A percentile compares a stretch with the other conserved stretches of the same genome.
Conservation (phyloP, 2,329 filamentous ascomycete species). For the Colletotrichum sp. region DNA sequence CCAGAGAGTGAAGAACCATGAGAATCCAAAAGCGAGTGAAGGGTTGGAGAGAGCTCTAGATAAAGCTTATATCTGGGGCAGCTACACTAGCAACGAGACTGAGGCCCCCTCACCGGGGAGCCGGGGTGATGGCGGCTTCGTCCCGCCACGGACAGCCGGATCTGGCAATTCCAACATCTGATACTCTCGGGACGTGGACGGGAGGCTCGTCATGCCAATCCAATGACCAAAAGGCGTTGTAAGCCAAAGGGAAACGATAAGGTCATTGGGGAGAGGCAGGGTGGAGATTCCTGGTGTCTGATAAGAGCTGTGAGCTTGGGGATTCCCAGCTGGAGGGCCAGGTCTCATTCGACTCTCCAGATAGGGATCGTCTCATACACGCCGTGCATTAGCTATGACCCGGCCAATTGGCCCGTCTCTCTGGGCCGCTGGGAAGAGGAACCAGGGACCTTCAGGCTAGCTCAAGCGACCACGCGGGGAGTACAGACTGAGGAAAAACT, state of each 20-base stretch:
- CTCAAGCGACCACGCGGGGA: background rate
- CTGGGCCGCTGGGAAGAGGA: background rate
- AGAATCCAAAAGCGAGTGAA: background rate
- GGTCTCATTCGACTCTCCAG: background rate
- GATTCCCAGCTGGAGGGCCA: background rate
- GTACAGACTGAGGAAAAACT: background rate
- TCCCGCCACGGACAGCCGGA: background rate
- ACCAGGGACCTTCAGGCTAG: background rate
- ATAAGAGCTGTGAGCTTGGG: conserved; percentile 1
- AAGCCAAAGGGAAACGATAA: background rate
- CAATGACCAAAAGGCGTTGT: conserved; percentile 3
- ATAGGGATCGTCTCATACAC: conserved; percentile 4
- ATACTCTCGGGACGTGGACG: background rate
- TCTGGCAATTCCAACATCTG: background rate
- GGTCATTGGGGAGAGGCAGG: background rate
- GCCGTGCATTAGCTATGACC: background rate
- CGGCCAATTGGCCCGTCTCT: background rate
- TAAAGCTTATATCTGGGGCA: conserved; percentile 2
- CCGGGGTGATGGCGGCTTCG: background rate
- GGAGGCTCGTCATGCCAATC: background rate
- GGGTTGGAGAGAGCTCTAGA: background rate
- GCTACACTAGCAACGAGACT: background rate
- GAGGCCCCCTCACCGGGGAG: background rate
- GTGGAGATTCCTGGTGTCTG: background rate
- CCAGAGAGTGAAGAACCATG: background rate